These are phyloP conservation scores for Aspergillus nanangensis DNA, from an alignment of 495 filamentous ascomycete species.

Conservation along the genomic window DNA sequence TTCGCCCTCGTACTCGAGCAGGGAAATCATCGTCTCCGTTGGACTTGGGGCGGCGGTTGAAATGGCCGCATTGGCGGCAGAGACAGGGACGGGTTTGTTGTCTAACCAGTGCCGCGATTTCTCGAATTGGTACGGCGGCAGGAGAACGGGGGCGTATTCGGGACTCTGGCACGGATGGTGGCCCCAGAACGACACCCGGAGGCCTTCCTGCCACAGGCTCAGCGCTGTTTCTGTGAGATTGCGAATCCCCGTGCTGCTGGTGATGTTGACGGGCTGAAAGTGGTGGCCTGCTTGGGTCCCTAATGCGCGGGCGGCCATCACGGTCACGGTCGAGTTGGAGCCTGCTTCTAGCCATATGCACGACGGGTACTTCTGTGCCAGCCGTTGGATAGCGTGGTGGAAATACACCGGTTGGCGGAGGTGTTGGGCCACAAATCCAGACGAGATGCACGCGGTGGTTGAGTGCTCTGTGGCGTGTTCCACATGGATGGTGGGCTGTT, in stretches of 20 bases:
- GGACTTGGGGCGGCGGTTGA: too few species aligned
- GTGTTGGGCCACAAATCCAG: slow-evolving; percentile 39
- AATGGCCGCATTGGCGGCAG: too few species aligned
- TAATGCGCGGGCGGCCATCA: slow-evolving; percentile 36
- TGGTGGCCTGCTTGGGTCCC: slow-evolving; percentile 2
- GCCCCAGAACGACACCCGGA: slow-evolving; percentile 42
- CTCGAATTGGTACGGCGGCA: slow-evolving; percentile 55
- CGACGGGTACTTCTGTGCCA: slow-evolving; percentile 26
- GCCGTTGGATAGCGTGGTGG: slow-evolving; percentile 38
- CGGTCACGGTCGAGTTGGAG: slow-evolving; percentile 41
- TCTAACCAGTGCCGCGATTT: slow-evolving; percentile 39
- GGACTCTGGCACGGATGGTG: slow-evolving; percentile 34
- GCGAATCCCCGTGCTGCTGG: slow-evolving; percentile 18
- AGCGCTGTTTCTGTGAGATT: slow-evolving; percentile 38
- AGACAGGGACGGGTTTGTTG: slow-evolving; percentile 11
- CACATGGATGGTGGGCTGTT: slow-evolving; percentile 24
- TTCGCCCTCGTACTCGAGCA: slow-evolving; percentile 39
- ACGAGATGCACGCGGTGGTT: slow-evolving; percentile 27
- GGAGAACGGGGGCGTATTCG: slow-evolving; percentile 28
- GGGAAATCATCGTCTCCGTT: slow-evolving; percentile 27
- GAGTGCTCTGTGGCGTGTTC: slow-evolving; percentile 27
- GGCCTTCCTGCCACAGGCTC: slow-evolving; percentile 43
- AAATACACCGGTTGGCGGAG: slow-evolving; percentile 50
- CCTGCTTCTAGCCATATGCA: slow-evolving; percentile 50
- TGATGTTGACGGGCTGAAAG: slow-evolving; percentile 44